phyloP scores from a whole-genome alignment of 176 grass and related monocot species.

The Saccharum spontaneum region DNA sequence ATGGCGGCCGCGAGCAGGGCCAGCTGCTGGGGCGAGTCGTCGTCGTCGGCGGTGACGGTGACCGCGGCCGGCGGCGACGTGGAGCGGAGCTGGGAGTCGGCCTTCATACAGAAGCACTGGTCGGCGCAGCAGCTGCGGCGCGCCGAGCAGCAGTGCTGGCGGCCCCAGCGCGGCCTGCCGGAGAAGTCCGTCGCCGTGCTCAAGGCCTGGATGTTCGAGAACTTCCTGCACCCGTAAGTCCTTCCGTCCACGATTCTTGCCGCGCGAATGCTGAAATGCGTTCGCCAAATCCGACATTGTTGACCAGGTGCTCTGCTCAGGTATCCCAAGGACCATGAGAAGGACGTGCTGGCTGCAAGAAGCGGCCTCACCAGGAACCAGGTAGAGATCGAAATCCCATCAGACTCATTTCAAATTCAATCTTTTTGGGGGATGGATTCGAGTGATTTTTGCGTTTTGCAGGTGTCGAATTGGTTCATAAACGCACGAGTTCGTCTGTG shows the following conservation, averaged over 20 bases:
- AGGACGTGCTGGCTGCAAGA: conserved; percentile 77
- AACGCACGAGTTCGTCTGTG: conserved; percentile 82
- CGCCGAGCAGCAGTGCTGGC: conserved; percentile 72
- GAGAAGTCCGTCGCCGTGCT: conserved; percentile 85
- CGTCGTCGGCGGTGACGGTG: not conserved
- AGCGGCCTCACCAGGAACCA: conserved; percentile 76
- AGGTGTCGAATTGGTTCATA: conserved; percentile 98
- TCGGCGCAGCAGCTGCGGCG: conserved; percentile 54
- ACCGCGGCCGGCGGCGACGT: not conserved
- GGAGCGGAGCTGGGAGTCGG: conserved; percentile 54
- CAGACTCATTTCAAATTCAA: not conserved
- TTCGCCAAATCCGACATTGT: not conserved
- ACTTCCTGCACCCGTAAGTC: conserved; percentile 93
- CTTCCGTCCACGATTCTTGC: not conserved
- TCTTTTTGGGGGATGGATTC: not conserved
- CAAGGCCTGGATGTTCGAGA: conserved; percentile 86
- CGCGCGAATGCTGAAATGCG: not conserved
- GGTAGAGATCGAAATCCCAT: conserved; percentile 23
- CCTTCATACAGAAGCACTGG: conserved; percentile 73
- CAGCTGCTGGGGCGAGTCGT: not conserved
- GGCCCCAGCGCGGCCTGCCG: conserved; percentile 81
- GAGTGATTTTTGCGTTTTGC: not conserved
- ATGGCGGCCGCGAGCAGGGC: conserved; percentile 14
- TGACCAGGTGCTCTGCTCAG: conserved; percentile 26
- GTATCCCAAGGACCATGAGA: conserved; percentile 84